Base-by-base conservation (phyloP, 208 protist genomes). In the Acanthamoeba polyphaga region DNA sequence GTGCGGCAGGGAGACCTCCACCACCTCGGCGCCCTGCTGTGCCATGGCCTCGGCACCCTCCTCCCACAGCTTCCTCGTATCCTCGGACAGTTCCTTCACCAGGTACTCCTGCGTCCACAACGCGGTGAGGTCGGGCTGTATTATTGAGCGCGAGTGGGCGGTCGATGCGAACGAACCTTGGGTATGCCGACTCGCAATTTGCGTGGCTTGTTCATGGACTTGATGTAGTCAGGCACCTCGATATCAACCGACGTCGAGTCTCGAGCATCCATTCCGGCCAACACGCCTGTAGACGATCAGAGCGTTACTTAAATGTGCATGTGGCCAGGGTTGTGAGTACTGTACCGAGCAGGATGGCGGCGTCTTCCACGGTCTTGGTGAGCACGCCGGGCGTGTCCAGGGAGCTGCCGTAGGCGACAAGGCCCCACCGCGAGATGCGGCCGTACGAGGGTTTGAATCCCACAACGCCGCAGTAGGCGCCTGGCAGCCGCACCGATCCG, bases 361-460 rank as follows among this genome's bases (percentile, higher is more conserved):
- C 82, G 32, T 96, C 96, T 24, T 95, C 93, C 15, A 96, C 76
- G 29, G 27, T 85, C 22, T 88, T 74, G 1, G 96, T 70, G 13
- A 97, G 89, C 5, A 97, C 32, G 76, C 96, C 96, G 27, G 96
- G 96, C 34, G 92, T 96, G 78, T 97, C 97, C 5, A 97, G n/a
- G 49, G 96, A 97, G 15, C 64, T 93, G 19, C 85, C 97, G 92
- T 95, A 97, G 19, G 96, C 58, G 6, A 97, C 34, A 46, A 97
- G 82, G 12, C 97, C 97, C 84, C 93, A 96, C 58, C 97, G 94
- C 15, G 95, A 96, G 12, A 97, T 53, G 3, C 53, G 29, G 9
- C 97, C 97, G 89, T 97, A 97, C 12, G 96, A 95, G 32, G 97
- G 97, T 74, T 97, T 97, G 49, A 97, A 80, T 15, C 97, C 97